Evolutionary conservation across 129 eudicot genomes (phyloP).

Genomic region (Escallonia herrerae): DNA sequence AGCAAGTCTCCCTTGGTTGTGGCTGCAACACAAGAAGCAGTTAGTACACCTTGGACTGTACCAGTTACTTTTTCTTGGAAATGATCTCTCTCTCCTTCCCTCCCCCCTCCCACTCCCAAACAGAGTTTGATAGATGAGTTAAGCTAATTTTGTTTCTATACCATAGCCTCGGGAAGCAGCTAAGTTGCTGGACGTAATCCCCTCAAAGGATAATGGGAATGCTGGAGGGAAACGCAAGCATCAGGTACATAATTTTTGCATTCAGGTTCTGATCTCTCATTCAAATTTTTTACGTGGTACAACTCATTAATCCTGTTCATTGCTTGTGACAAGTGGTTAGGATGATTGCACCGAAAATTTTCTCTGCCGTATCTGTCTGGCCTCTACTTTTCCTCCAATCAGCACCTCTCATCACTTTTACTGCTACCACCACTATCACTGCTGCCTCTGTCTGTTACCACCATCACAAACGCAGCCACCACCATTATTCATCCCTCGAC

Average conservation of each 20-base stretch:
- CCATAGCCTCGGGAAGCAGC: conserved; percentile 28
- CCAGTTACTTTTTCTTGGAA: background rate
- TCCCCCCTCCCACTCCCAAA: too few relatives aligned
- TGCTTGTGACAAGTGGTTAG: too few relatives aligned
- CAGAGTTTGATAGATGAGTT: too few relatives aligned
- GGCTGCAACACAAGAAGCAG: conserved; percentile 30
- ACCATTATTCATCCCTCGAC: too few relatives aligned
- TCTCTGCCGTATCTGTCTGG: too few relatives aligned
- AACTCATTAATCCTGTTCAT: too few relatives aligned
- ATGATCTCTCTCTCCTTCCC: too few relatives aligned
- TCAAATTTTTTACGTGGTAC: background rate
- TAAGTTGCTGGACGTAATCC: conserved; percentile 24
- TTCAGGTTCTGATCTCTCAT: background rate
- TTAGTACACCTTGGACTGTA: conserved; percentile 17
- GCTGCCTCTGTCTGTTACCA: background rate
- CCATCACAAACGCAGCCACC: too few relatives aligned
- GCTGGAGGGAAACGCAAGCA: conserved; percentile 33
- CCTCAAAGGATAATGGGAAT: conserved; percentile 15
- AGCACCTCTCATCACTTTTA: background rate
- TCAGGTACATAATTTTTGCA: conserved; percentile 21
- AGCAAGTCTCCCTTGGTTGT: conserved; percentile 9
- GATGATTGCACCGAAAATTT: too few relatives aligned
- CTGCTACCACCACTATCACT: background rate
- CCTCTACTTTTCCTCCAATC: too few relatives aligned
- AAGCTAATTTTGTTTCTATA: background rate